Conservation (phyloP, 2,329 filamentous ascomycete genomes). For the Colletotrichum coccodes region DNA sequence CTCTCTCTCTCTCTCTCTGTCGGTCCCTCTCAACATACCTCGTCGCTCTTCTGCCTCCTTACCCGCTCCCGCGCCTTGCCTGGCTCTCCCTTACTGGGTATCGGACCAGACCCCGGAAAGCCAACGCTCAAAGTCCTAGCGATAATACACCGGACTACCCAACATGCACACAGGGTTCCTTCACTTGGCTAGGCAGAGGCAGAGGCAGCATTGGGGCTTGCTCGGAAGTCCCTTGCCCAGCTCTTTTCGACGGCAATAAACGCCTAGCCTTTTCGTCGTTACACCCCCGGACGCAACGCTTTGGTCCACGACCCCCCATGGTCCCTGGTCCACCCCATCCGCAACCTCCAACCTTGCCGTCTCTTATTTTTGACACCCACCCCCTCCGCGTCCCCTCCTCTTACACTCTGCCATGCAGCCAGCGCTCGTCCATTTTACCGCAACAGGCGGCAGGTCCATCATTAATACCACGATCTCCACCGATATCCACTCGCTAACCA, state of each 20-base stretch:
- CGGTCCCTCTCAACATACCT: background rate
- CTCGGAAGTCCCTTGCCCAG: background rate
- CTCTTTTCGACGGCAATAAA: background rate
- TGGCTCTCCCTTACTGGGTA: background rate
- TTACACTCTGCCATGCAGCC: constrained; percentile 29
- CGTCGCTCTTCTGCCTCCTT: background rate
- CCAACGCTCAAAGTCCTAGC: background rate
- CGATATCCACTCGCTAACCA: constrained; percentile 36
- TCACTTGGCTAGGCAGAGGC: background rate
- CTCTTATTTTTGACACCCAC: constrained; percentile 26
- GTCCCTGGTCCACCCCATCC: too few species aligned
- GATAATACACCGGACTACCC: constrained; percentile 1
- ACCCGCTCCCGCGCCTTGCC: background rate
- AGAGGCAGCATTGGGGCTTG: background rate
- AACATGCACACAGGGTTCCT: background rate
- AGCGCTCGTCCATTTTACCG: constrained; percentile 45
- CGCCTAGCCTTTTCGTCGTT: constrained; percentile 9
- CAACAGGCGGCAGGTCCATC: constrained; percentile 41
- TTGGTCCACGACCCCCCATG: constrained; percentile 11
- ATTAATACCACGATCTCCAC: constrained; percentile 36
- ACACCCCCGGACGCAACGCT: constrained; percentile 24
- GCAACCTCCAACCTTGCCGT: constrained; percentile 32
- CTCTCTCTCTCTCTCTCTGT: too few species aligned
- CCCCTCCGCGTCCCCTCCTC: constrained; percentile 4
- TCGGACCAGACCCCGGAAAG: background rate